Percentiles rank a stretch among this genome's conserved stretches.
phyloP scores from a whole-genome alignment of 2,329 filamentous ascomycete genomes.

The Ophiostoma piceae region DNA sequence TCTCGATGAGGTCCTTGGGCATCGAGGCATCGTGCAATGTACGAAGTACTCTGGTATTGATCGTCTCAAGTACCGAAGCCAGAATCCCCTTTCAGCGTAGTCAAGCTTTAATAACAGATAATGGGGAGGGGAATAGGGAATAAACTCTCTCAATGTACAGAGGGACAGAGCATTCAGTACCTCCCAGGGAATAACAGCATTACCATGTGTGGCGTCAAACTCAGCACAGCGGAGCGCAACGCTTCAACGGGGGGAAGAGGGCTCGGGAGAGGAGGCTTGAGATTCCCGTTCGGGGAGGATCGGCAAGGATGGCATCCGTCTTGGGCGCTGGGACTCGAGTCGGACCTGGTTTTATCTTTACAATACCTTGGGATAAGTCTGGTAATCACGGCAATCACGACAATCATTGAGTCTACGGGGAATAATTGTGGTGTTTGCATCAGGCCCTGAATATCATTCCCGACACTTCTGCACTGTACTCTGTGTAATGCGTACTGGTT shows the following conservation, averaged over 20 bases:
- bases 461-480: background rate
- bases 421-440: background rate
- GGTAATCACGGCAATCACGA: background rate
- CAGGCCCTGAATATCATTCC: conserved; percentile 1
- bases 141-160: no score
- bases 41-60: conserved; percentile 1
- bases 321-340: background rate
- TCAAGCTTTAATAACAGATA: background rate
- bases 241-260: background rate
- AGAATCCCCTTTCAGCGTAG: conserved; percentile 10
- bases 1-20: background rate
- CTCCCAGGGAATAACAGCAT: background rate
- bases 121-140: no score
- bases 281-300: background rate
- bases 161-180: no score
- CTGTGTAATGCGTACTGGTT: no score
- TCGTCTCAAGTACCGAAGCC: conserved; percentile 15
- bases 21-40: background rate
- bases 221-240: background rate
- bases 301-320: conserved; percentile 1
- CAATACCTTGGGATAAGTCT: background rate
- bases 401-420: background rate
- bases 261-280: background rate
- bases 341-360: background rate
- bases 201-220: background rate